Evolutionary conservation across 2,329 filamentous ascomycete species (phyloP), one percentile per base, ranked within the genome.

Genomic region (Westerdykella aurantiaca): DNA sequence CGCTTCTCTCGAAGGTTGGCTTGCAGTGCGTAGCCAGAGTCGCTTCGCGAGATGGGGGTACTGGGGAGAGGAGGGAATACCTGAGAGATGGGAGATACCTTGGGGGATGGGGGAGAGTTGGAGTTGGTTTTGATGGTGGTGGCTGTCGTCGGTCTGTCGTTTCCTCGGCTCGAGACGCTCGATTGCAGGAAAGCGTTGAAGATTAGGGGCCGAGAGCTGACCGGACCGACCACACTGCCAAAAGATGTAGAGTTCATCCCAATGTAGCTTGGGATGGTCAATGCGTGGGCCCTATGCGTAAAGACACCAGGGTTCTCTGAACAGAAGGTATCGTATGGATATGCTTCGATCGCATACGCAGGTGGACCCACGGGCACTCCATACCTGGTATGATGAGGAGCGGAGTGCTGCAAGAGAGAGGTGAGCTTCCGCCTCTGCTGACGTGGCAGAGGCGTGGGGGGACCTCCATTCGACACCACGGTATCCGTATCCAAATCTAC

Each of bases 401-500:
- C 93, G 13, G 91, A 90, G 29, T 90, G 73, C 64, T 97, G 91
- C 39, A 98, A 74, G 23, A 98, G 74, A 13, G 90, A 89, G 57
- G 88, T 78, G 23, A 98, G 79, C 69, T 98, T 98, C 52, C 90
- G 79, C 39, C 93, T 82, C 64, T 94, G 87, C 60, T 95, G 91
- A 48, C 88, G 83, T 9, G 93, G 93, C 18, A 98, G 75, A 35
- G 83, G 77, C 38, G 80, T 78, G n/a, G 90, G 88, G 45, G 83
- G 79, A 47, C 81, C 78, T 5, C 81, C 75, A 1, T 88, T 93
- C 39, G 88, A 86, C 61, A 95, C 88, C 48, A 98, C 90, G 13
- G 83, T 83, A 66, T 98, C 87, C 64, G 86, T 82, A 67, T 98
- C 93, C 41, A 98, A 74, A 67, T 98, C 93, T 31, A 97, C 89